Evolutionary conservation across 2,329 filamentous ascomycete species (phyloP).

Genomic region (Neurospora sp.): DNA sequence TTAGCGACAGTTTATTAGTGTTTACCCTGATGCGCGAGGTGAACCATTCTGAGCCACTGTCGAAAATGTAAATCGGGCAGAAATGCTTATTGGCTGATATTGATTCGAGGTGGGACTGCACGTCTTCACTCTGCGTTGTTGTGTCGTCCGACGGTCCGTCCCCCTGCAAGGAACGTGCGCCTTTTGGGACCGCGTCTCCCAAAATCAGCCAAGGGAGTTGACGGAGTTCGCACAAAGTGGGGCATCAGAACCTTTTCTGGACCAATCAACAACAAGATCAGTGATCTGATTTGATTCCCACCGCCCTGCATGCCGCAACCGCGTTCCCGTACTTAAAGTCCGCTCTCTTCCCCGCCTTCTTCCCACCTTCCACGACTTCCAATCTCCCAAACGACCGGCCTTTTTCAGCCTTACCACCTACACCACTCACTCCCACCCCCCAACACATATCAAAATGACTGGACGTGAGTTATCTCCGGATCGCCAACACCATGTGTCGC

Average conservation of each 20-base stretch:
- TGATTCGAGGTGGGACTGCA: slow-evolving; percentile 9
- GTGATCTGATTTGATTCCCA: slow-evolving; percentile 17
- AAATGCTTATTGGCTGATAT: not conserved
- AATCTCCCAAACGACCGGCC: slow-evolving; percentile 1
- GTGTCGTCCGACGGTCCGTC: not conserved
- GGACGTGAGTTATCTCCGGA: slow-evolving; percentile 41
- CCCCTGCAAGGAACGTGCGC: slow-evolving; percentile 8
- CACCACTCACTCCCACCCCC: slow-evolving; percentile 18
- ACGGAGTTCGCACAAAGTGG: not conserved
- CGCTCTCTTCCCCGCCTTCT: slow-evolving; percentile 20
- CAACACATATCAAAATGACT: slow-evolving; percentile 49
- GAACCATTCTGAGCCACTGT: not conserved
- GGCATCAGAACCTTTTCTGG: not conserved
- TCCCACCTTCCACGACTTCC: slow-evolving; percentile 5
- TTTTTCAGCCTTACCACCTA: slow-evolving; percentile 18
- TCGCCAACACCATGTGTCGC: slow-evolving; percentile 7
- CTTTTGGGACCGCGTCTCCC: slow-evolving; percentile 3
- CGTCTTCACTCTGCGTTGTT: slow-evolving; percentile 1
- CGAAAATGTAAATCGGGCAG: not conserved
- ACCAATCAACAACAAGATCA: slow-evolving; percentile 6
- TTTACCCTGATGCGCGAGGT: not conserved
- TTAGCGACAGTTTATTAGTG: not conserved
- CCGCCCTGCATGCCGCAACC: slow-evolving; percentile 9
- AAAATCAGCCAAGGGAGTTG: slow-evolving; percentile 17
- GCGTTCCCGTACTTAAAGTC: slow-evolving; percentile 18